Evolutionary conservation across 768 basidiomycete genomes (phyloP), one percentile per base, ranked within the genome.

Genomic region (Psilocybe cyanescens): DNA sequence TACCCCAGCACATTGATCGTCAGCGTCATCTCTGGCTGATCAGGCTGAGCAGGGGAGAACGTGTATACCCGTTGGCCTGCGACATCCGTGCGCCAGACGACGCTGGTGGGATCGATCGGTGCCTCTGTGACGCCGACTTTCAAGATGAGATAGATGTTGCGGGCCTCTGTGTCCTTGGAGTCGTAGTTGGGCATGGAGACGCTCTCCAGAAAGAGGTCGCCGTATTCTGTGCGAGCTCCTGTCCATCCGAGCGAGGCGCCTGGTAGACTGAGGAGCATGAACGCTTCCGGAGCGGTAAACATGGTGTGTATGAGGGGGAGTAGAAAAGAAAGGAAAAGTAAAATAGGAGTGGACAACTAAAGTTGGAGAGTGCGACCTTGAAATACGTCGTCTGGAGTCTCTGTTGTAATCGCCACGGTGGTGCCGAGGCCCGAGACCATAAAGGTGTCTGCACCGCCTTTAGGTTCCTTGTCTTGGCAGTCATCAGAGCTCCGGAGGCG

Each of bases 91-190:
- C 81, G 77, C 3, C 73, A 73, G 55, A 91, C 78, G 5, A 75
- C 58, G 17, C 81, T 76, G 3, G 78, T 72, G 1, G 90, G 90
- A 57, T 89, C 85, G 29, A 92, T 73, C 7, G 86, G 84, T 24
- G 80, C 75, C 67, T 92, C 89, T 47, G 83, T 78, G 3, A 72
- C 44, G 60, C 84, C 81, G 14, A 91, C 70, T 37, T 81, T 81
- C 48, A 91, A 70, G 19, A 92, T 85, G 56, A 92, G 85, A 72
- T 86, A 91, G 56, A 89, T 82, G 64, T 88, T 86, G 49, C 81
- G 79, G 33, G 84, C 80, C 7, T 74, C 55, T 19, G 75, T 57
- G 39, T 64, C 59, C 19, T 70, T 58, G 17, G 72, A 65, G n/a
- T 75, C 69, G 29, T 74, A 77, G 57, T 75, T 68, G 29, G 77